Conservation (phyloP, 148 eudicot genomes). For the Silene uniflora region DNA sequence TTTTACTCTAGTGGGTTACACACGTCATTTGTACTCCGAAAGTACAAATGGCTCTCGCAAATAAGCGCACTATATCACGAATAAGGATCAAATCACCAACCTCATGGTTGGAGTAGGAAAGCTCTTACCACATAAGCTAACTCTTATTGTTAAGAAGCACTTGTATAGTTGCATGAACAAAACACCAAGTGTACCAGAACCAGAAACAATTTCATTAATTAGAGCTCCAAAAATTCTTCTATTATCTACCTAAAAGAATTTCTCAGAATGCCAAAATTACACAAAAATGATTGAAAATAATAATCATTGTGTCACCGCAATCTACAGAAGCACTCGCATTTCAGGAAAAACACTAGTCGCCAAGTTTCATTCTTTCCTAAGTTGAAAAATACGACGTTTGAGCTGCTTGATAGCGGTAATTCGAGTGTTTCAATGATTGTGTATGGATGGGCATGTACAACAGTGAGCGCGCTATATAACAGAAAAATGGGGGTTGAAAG, state of each 20-base stretch:
- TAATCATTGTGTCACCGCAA: background rate
- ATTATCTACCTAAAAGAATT: conserved; percentile 13
- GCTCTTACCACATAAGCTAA: too few species aligned
- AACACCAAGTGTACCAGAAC: background rate
- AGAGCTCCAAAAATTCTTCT: conserved; percentile 7
- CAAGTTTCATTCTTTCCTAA: conserved; percentile 18
- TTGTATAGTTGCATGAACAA: too few species aligned
- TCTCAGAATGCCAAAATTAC: conserved; percentile 29
- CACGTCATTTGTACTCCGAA: too few species aligned
- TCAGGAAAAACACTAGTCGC: background rate
- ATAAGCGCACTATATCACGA: too few species aligned
- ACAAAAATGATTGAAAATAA: conserved; percentile 23
- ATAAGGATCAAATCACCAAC: too few species aligned
- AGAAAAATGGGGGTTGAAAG: conserved; percentile 20
- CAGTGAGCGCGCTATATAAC: conserved; percentile 15
- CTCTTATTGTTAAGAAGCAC: too few species aligned
- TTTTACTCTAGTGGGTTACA: too few species aligned
- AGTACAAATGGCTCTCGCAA: too few species aligned
- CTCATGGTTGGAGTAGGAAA: too few species aligned
- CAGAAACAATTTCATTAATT: background rate
- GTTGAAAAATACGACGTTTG: background rate
- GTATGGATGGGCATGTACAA: conserved; percentile 31
- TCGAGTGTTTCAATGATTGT: conserved; percentile 8
- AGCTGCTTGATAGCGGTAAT: conserved; percentile 4
- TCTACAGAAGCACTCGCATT: conserved; percentile 23